Evolutionary conservation across 768 basidiomycete genomes (phyloP), one percentile per base, ranked within the genome.

Genomic region (Pleurotus tuoliensis): DNA sequence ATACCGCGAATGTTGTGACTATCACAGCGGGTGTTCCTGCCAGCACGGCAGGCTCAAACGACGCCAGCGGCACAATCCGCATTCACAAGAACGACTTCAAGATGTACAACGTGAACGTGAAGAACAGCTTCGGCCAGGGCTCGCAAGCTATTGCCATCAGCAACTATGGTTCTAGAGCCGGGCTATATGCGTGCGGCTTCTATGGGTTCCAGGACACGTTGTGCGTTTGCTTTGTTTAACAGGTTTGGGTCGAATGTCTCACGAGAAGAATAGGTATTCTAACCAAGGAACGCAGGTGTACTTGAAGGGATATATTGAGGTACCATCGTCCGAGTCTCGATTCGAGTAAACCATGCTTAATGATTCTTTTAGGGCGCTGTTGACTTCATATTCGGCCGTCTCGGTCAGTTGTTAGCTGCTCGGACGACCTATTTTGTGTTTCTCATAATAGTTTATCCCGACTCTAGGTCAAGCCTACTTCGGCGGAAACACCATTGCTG

Each of bases 321-420:
- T 76, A 39, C 30, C 63, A 34, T 22, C 24, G 6, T 3, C 9
- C 25, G 9, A 22, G 24, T n/a, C 16, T 7, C 8, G 5, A 48
- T 8, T 45, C 20, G 25, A 30, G 4, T 30, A 18, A 16, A 8
- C 27, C 7, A 9, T 30, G 16, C n/a, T 9, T 11, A 15, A 38
- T n/a, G 16, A 44, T 15, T 15, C 46, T 16, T 13, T 7, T 18
- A 80, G 77, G 79, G 79, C 34, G 78, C 78, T 0, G 69, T 69
- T 1, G 79, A 82, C 58, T 82, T 82, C 58, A 79, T 81, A 47
- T 81, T 80, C 56, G 81, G 81, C 11, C 75, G 73, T 37, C 55
- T 24, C 18, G 64, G 66, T 40, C 9, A 6, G 51, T 30, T 7
- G 34, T 18, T 9, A 20, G 6, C 25, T 45, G 54, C 25, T 30